These are phyloP conservation scores for Gonium pectorale DNA, from an alignment of 139 green algal genomes.

Conservation along the genomic window DNA sequence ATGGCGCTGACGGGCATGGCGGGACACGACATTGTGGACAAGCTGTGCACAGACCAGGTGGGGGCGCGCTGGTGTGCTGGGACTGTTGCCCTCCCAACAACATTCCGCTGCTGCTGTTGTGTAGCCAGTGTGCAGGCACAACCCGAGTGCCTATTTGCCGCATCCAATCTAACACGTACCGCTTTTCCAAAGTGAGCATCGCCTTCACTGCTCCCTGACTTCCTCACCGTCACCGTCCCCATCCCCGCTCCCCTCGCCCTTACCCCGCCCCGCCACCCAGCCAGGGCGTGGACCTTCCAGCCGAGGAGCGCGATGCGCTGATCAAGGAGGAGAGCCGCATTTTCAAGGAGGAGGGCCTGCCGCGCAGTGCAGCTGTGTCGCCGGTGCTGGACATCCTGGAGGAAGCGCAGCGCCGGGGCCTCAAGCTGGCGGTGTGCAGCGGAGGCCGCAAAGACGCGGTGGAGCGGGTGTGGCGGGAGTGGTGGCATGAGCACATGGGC, in stretches of 20 bases:
- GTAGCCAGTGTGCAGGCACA: too few species aligned
- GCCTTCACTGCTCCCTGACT: too few species aligned
- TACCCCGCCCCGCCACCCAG: neutral
- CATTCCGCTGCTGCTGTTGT: too few species aligned
- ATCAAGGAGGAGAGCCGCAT: slow-evolving; percentile 34
- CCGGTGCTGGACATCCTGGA: slow-evolving; percentile 40
- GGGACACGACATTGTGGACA: slow-evolving; percentile 28
- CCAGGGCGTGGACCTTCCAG: slow-evolving; percentile 25
- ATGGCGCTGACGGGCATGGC: slow-evolving; percentile 32
- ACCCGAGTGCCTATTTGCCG: too few species aligned
- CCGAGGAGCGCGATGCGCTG: slow-evolving; percentile 26
- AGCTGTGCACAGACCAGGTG: slow-evolving; percentile 31
- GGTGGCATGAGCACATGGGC: neutral
- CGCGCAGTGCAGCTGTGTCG: neutral
- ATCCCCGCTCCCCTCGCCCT: neutral
- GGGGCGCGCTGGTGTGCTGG: neutral
- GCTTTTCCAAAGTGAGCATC: too few species aligned
- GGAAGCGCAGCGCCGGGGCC: slow-evolving; percentile 13
- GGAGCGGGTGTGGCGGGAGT: slow-evolving; percentile 6
- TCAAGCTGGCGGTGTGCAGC: slow-evolving; percentile 42
- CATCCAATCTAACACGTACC: too few species aligned
- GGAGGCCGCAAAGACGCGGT: slow-evolving; percentile 34
- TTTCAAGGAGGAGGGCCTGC: slow-evolving; percentile 35
- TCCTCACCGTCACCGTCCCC: neutral
- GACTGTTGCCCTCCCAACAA: neutral